Evolutionary conservation across 2,329 filamentous ascomycete species (phyloP).

Genomic region (Elsinoe fawcettii): DNA sequence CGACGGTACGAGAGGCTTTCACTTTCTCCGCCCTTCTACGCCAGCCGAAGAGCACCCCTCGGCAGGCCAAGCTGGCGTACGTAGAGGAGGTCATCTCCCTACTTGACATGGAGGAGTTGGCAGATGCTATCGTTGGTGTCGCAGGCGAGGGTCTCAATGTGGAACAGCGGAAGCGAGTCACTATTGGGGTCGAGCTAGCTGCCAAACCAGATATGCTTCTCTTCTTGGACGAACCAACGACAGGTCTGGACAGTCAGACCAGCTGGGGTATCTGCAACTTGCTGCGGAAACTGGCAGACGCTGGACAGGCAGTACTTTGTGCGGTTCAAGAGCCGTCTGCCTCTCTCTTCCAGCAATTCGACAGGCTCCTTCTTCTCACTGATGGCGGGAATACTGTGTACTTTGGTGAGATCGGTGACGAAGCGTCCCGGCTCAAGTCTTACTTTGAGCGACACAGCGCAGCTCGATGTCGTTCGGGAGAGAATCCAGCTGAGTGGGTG

Average conservation of each 20-base stretch:
- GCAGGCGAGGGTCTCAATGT: not conserved
- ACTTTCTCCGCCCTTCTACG: not conserved
- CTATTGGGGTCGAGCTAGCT: not conserved
- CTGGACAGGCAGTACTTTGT: not conserved
- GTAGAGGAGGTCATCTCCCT: not conserved
- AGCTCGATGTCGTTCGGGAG: not conserved
- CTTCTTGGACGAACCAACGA: not conserved
- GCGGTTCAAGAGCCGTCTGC: not conserved
- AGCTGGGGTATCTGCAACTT: not conserved
- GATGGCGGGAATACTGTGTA: not conserved
- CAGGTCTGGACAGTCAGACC: not conserved
- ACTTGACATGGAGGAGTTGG: not conserved
- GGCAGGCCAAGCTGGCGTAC: not conserved
- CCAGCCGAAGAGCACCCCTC: not conserved
- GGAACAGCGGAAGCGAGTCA: constrained; percentile 1
- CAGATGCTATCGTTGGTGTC: not conserved
- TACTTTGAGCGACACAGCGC: not conserved
- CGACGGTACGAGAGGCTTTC: not conserved
- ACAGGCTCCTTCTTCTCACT: not conserved
- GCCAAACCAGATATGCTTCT: not conserved
- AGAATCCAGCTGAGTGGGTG: not conserved
- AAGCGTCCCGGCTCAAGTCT: not conserved
- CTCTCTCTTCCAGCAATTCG: not conserved
- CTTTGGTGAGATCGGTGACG: not conserved
- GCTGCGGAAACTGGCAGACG: not conserved